Percentiles rank a stretch among this genome's conserved stretches.
phyloP scores from a whole-genome alignment of 371 early-diverging fungal genomes.

The Actinomortierella ambigua region DNA sequence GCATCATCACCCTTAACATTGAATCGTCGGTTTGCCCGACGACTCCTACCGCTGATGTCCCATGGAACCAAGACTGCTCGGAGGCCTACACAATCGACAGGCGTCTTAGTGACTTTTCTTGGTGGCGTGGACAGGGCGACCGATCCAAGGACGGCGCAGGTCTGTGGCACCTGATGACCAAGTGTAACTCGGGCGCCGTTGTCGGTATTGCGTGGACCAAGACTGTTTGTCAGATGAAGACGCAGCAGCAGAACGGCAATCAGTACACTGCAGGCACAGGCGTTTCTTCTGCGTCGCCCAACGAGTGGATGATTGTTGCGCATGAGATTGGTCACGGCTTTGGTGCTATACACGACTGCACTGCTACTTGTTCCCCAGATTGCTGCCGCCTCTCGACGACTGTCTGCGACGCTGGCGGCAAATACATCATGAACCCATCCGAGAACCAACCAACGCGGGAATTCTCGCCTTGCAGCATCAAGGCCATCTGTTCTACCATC shows the following conservation, averaged over 20 bases:
- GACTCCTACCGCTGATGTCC: neutral
- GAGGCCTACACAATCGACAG: constrained; percentile 73
- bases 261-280: constrained; percentile 73
- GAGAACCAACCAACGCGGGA: constrained; percentile 69
- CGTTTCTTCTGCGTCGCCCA: constrained; percentile 54
- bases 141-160: constrained; percentile 74
- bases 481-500: constrained; percentile 65
- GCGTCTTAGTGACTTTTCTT: constrained; percentile 87
- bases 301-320: constrained; percentile 95
- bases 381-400: constrained; percentile 75
- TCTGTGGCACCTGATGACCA: constrained; percentile 94
- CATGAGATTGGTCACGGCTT: constrained; percentile 96
- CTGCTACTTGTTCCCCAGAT: constrained; percentile 53
- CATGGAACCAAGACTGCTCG: constrained; percentile 86
- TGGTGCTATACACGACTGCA: constrained; percentile 79
- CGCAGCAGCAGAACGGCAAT: constrained; percentile 52
- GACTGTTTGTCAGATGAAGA: constrained; percentile 68
- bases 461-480: constrained; percentile 74
- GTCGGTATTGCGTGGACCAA: constrained; percentile 95
- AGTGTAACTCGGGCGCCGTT: constrained; percentile 84
- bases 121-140: constrained; percentile 80
- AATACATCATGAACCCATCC: constrained; percentile 85
- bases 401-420: constrained; percentile 77
- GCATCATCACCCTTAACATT: constrained; percentile 81
- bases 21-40: constrained; percentile 65